Conservation (phyloP, 2,329 filamentous ascomycete species). For the Sarocladium brachiariae region DNA sequence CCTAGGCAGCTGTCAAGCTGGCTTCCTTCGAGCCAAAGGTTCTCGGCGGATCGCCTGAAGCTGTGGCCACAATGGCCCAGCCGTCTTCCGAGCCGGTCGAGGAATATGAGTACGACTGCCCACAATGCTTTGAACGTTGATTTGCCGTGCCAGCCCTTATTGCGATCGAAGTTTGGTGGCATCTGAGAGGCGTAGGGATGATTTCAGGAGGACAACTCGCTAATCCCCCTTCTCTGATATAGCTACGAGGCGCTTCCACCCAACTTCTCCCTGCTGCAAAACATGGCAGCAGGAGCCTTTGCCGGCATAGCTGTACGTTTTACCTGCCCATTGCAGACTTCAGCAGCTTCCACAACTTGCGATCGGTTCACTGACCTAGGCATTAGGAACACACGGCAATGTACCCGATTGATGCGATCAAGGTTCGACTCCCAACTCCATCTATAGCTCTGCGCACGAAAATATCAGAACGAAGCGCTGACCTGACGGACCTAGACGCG, state of each 20-base stretch:
- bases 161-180: too few species aligned
- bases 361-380: background rate
- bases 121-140: too few species aligned
- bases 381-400: constrained; percentile 91
- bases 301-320: constrained; percentile 81
- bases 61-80: constrained; percentile 65
- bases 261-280: constrained; percentile 88
- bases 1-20: constrained; percentile 45
- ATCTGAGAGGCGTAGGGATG: too few species aligned
- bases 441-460: constrained; percentile 3
- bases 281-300: constrained; percentile 94
- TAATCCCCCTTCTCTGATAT: background rate
- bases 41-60: constrained; percentile 57
- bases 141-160: too few species aligned
- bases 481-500: constrained; percentile 61
- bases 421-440: constrained; percentile 50
- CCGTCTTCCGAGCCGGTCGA: constrained; percentile 56
- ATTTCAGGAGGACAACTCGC: background rate
- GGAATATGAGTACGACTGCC: constrained; percentile 54
- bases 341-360: background rate
- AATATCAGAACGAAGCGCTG: constrained; percentile 11
- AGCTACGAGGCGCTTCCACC: constrained; percentile 90
- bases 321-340: constrained; percentile 5
- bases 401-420: constrained; percentile 97
- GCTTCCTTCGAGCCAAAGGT: constrained; percentile 52